Evolutionary conservation across 2,329 filamentous ascomycete species (phyloP).

Genomic region (Colletotrichum orchidophilum): DNA sequence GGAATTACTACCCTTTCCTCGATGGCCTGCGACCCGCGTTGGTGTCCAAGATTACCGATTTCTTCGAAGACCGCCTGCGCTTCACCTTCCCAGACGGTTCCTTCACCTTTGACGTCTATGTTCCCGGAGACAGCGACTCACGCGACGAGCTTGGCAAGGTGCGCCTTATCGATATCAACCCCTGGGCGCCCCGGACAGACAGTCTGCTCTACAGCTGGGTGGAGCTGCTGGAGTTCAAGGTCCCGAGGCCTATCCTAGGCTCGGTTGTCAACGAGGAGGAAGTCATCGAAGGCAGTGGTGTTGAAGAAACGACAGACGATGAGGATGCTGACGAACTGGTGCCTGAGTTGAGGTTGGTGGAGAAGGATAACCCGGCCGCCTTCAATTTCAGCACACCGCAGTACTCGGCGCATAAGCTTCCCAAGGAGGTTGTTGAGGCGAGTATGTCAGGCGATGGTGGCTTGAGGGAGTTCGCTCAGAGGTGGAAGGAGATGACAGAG

Average conservation of each 20-base stretch:
- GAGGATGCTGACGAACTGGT: constrained; percentile 57
- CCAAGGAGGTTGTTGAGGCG: constrained; percentile 87
- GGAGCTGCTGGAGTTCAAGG: constrained; percentile 80
- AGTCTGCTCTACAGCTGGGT: constrained; percentile 89
- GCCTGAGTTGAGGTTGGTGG: constrained; percentile 81
- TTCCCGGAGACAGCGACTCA: constrained; percentile 72
- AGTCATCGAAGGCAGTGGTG: constrained; percentile 43
- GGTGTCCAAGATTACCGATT: constrained; percentile 73
- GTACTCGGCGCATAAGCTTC: constrained; percentile 95
- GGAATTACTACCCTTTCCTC: constrained; percentile 91
- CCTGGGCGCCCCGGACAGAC: constrained; percentile 91
- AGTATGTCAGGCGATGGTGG: constrained; percentile 75
- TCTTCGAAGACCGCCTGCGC: constrained; percentile 79
- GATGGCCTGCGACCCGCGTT: constrained; percentile 70
- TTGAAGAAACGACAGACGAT: constrained; percentile 47
- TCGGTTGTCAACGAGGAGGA: constrained; percentile 50
- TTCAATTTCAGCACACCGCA: constrained; percentile 86
- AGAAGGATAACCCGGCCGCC: constrained; percentile 86
- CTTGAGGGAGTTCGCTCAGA: constrained; percentile 80
- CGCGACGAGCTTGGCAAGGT: constrained; percentile 74
- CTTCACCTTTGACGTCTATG: constrained; percentile 93
- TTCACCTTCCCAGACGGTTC: constrained; percentile 83
- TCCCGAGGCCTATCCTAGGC: constrained; percentile 66
- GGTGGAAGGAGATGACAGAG: constrained; percentile 73
- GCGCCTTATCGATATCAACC: constrained; percentile 92